These are phyloP conservation scores for Choiromyces venosus DNA, from an alignment of 495 filamentous ascomycete species.

Conservation along the genomic window DNA sequence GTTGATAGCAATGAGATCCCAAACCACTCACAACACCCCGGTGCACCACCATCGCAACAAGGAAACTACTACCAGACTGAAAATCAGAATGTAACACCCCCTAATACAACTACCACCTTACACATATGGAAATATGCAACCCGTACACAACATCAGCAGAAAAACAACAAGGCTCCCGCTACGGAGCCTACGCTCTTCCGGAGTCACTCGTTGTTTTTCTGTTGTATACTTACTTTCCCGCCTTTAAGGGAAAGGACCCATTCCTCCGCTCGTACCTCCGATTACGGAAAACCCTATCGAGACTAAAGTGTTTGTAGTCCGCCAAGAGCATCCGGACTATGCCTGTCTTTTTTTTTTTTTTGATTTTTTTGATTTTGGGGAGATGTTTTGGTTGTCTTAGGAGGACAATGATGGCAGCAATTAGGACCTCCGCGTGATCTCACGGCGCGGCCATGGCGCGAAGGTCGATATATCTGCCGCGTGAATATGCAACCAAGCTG, in stretches of 20 bases:
- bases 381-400: constrained; percentile 12
- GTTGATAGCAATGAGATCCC: neutral
- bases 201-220: constrained; percentile 35
- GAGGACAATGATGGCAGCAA: constrained; percentile 10
- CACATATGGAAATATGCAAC: neutral
- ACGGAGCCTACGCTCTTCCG: constrained; percentile 36
- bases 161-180: constrained; percentile 36
- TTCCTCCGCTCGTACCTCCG: constrained; percentile 18
- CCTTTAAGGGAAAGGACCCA: constrained; percentile 19
- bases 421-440: neutral
- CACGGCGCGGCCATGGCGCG: neutral
- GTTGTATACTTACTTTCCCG: constrained; percentile 32
- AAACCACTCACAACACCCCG: neutral
- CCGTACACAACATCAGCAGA: constrained; percentile 18
- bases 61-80: neutral
- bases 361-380: constrained; percentile 20
- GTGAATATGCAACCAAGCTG: constrained; percentile 7
- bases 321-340: constrained; percentile 19
- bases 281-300: constrained; percentile 19
- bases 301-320: constrained; percentile 19
- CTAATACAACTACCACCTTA: neutral
- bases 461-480: constrained; percentile 16
- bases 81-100: neutral
- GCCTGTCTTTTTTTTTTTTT: constrained; percentile 22
- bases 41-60: neutral